Conservation (phyloP, 352 stramenopile genomes). For the Phytophthora pini region DNA sequence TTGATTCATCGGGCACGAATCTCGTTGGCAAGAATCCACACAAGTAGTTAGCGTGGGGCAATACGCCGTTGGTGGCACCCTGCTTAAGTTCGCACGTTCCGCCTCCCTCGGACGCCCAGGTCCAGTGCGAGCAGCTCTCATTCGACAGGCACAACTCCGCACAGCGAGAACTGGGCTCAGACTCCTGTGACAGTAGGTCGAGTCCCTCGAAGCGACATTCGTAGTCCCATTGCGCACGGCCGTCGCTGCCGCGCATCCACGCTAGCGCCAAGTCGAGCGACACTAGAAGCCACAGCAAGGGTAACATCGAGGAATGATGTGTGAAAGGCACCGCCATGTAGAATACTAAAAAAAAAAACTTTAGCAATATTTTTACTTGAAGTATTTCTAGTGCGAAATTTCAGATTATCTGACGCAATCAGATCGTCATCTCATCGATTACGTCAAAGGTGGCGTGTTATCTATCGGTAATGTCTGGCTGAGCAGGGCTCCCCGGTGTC, state of each 20-base stretch:
- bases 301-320: not conserved
- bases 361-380: no score
- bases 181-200: constrained; percentile 19
- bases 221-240: constrained; percentile 38
- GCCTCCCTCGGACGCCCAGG: constrained; percentile 29
- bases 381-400: no score
- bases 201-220: constrained; percentile 42
- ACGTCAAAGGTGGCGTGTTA: not conserved
- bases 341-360: no score
- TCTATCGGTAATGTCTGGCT: no score
- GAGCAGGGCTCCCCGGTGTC: not conserved
- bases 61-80: constrained; percentile 18
- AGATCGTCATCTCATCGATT: not conserved
- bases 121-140: constrained; percentile 46
- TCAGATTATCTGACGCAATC: constrained; percentile 17
- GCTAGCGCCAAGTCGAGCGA: constrained; percentile 3
- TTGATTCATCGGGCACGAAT: constrained; percentile 30
- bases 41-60: constrained; percentile 10
- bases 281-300: constrained; percentile 14
- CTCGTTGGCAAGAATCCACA: constrained; percentile 35
- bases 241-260: constrained; percentile 33
- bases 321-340: no score
- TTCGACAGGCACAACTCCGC: constrained; percentile 38
- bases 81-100: constrained; percentile 47
- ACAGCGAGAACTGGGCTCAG: constrained; percentile 37